Conservation (phyloP, 345 rosid genomes). For the Salix koriyanagi region DNA sequence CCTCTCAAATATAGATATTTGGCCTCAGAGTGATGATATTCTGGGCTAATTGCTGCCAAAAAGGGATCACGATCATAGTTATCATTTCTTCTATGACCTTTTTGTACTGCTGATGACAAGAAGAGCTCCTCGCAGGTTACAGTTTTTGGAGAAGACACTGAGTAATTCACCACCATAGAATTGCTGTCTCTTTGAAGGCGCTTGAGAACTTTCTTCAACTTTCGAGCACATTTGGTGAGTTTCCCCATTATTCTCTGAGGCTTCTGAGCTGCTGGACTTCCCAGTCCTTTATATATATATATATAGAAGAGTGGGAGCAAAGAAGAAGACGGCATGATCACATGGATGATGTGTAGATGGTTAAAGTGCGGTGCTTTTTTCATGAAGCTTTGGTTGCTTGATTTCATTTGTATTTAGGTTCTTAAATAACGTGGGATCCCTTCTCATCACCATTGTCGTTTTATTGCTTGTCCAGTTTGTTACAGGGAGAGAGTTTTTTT, state of each 20-base stretch:
- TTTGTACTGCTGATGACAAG: slow-evolving; percentile 12
- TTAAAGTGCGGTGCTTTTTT: neutral
- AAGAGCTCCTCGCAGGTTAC: slow-evolving; percentile 36
- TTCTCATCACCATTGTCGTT: neutral
- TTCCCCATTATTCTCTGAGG: slow-evolving; percentile 11
- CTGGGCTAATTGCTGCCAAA: slow-evolving; percentile 24
- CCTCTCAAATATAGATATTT: slow-evolving; percentile 16
- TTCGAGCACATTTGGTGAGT: neutral
- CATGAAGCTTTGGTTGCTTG: neutral
- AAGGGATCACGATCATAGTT: neutral
- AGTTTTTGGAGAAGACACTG: slow-evolving; percentile 5
- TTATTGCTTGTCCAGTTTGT: neutral
- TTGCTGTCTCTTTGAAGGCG: neutral
- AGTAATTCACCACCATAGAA: too few species aligned
- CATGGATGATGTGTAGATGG: neutral
- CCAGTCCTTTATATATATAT: too few species aligned
- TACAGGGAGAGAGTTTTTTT: neutral
- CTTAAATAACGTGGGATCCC: neutral
- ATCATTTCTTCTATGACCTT: neutral
- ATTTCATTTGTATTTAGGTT: neutral
- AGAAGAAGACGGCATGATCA: neutral
- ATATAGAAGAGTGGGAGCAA: neutral
- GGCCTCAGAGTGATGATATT: slow-evolving; percentile 24
- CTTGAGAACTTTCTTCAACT: slow-evolving; percentile 12
- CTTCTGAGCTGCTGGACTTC: neutral